A percentile compares a stretch with the other conserved stretches of the same genome.
phyloP scores from a whole-genome alignment of 805 yeast genomes.

The Metschnikowia cubensis region DNA sequence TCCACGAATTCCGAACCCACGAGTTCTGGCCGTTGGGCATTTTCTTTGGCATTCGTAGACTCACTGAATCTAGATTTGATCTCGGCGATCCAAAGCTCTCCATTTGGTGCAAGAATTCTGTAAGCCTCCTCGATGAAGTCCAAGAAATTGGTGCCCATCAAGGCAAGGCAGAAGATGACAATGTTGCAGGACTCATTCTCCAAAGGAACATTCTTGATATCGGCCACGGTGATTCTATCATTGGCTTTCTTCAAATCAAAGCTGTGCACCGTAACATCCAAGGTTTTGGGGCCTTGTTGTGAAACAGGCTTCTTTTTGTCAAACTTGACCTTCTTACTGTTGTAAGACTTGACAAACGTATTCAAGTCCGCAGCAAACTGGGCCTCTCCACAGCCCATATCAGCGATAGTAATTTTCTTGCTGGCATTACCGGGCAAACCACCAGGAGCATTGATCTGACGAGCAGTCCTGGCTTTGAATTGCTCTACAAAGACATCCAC shows the following conservation, averaged over 20 bases:
- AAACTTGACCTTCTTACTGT: conserved; percentile 12
- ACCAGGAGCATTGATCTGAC: conserved; percentile 90
- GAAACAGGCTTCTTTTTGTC: conserved; percentile 31
- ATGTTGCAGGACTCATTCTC: conserved; percentile 73
- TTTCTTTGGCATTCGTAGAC: conserved; percentile 23
- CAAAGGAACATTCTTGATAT: conserved; percentile 85
- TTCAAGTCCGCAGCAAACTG: conserved; percentile 68
- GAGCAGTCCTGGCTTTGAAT: conserved; percentile 53
- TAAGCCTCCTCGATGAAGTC: conserved; percentile 90
- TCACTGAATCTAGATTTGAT: conserved; percentile 89
- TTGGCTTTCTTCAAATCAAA: conserved; percentile 91
- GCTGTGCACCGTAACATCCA: conserved; percentile 68
- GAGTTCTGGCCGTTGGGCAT: conserved; percentile 29
- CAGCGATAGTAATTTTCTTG: conserved; percentile 77
- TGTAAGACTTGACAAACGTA: conserved; percentile 39
- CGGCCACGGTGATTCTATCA: conserved; percentile 92
- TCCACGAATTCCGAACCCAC: conserved; percentile 78
- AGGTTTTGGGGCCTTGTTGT: conserved; percentile 27
- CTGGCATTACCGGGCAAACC: conserved; percentile 77
- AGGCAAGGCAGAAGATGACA: conserved; percentile 89
- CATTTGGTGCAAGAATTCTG: conserved; percentile 81
- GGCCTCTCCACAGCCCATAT: conserved; percentile 99
- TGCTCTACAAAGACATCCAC: conserved; percentile 84
- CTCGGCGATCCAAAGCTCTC: conserved; percentile 97
- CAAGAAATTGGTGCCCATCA: conserved; percentile 95